Evolutionary conservation across 352 stramenopile species (phyloP).

Genomic region (Globisporangium cylindrosporum): DNA sequence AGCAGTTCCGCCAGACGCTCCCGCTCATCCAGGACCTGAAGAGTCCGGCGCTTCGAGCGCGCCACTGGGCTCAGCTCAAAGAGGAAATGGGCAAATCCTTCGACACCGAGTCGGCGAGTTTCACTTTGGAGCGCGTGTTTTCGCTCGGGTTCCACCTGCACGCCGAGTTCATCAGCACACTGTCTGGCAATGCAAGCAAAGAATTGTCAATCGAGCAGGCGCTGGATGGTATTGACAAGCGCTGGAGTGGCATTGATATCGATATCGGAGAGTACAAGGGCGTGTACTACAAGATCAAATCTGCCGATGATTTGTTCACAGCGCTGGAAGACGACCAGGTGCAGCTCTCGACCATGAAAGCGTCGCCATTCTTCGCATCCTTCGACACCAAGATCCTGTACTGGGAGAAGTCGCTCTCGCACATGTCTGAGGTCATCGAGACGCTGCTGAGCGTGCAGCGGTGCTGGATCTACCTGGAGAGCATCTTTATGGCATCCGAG

Average conservation of each 20-base stretch:
- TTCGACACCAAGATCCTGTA: constrained; percentile 88
- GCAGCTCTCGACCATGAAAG: constrained; percentile 92
- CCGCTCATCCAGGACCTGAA: constrained; percentile 93
- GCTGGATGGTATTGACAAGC: constrained; percentile 82
- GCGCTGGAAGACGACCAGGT: constrained; percentile 91
- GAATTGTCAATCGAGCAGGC: constrained; percentile 91
- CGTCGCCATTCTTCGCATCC: constrained; percentile 91
- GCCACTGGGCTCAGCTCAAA: constrained; percentile 90
- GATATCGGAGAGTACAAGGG: constrained; percentile 92
- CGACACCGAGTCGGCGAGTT: constrained; percentile 66
- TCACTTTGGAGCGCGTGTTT: constrained; percentile 87
- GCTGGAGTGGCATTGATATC: constrained; percentile 87
- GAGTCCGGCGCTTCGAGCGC: constrained; percentile 81
- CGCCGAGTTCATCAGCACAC: constrained; percentile 89
- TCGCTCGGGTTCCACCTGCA: constrained; percentile 86
- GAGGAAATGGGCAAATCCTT: constrained; percentile 86
- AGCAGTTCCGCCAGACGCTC: constrained; percentile 91
- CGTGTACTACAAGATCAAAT: constrained; percentile 92
- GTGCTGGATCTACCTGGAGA: constrained; percentile 95
- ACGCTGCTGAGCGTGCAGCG: constrained; percentile 87
- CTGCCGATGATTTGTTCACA: constrained; percentile 90
- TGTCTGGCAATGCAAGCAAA: constrained; percentile 90
- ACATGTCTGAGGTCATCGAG: constrained; percentile 91
- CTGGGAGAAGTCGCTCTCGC: constrained; percentile 85
- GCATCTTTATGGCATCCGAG: constrained; percentile 94